These are phyloP conservation scores for Aspergillus sp. DNA, from an alignment of 2,329 filamentous ascomycete genomes.

Conservation along the genomic window DNA sequence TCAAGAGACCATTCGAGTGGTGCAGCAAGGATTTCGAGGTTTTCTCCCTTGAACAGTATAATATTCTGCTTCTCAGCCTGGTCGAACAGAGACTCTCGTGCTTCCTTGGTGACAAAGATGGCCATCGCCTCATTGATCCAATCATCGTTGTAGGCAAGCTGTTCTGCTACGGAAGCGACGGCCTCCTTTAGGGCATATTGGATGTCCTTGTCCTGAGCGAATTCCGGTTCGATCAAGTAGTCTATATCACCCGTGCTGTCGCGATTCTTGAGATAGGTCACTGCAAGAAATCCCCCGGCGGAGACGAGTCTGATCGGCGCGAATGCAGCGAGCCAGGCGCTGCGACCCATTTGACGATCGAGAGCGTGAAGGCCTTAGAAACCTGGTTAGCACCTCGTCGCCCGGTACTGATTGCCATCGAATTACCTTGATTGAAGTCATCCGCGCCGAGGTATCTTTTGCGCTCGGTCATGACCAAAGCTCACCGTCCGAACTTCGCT, in stretches of 20 bases:
- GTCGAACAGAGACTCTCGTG: slow-evolving; percentile 9
- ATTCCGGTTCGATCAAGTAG: slow-evolving; percentile 19
- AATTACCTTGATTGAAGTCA: not conserved
- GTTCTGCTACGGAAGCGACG: slow-evolving; percentile 9
- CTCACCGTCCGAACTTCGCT: too few species aligned
- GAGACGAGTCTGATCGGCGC: slow-evolving; percentile 17
- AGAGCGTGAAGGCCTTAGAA: slow-evolving; percentile 1
- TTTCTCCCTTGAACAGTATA: slow-evolving; percentile 12
- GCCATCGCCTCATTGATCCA: slow-evolving; percentile 20
- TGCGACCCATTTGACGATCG: not conserved
- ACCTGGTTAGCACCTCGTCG: not conserved
- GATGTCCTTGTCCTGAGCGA: slow-evolving; percentile 15
- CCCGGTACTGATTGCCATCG: not conserved
- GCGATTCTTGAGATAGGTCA: slow-evolving; percentile 17
- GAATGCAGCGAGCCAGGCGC: slow-evolving; percentile 11
- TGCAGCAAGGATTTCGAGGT: slow-evolving; percentile 35
- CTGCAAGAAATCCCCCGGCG: slow-evolving; percentile 19
- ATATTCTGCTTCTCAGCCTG: slow-evolving; percentile 11
- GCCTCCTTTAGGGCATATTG: slow-evolving; percentile 13
- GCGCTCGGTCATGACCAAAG: not conserved
- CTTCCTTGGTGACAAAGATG: slow-evolving; percentile 16
- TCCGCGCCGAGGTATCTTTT: not conserved
- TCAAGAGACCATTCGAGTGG: slow-evolving; percentile 42
- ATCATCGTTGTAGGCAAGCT: slow-evolving; percentile 9
- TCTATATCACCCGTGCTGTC: slow-evolving; percentile 17